phyloP scores from a whole-genome alignment of 2,329 filamentous ascomycete genomes.

The Phialophora macrospora region DNA sequence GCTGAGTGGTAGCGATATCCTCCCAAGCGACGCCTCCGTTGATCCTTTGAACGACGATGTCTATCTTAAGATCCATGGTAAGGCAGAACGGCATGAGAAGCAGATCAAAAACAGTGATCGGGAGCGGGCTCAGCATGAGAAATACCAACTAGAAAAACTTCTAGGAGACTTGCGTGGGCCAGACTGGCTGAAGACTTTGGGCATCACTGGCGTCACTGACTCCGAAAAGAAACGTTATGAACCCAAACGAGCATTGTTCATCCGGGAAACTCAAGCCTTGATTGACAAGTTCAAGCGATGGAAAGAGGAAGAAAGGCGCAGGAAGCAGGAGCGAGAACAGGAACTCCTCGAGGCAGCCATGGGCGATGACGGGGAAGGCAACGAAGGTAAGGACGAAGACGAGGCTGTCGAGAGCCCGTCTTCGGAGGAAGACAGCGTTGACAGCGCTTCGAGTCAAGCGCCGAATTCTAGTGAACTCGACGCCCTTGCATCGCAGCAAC shows the following conservation, averaged over 20 bases:
- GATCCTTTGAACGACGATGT: conserved; percentile 63
- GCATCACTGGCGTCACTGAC: conserved; percentile 82
- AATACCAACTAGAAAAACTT: conserved; percentile 67
- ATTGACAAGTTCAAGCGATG: conserved; percentile 86
- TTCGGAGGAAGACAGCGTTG: conserved; percentile 26
- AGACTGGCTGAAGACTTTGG: conserved; percentile 92
- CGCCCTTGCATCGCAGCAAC: conserved; percentile 72
- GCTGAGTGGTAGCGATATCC: conserved; percentile 39
- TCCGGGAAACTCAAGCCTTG: conserved; percentile 78
- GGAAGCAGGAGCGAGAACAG: conserved; percentile 76
- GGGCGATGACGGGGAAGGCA: conserved; percentile 35
- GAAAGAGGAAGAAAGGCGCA: conserved; percentile 86
- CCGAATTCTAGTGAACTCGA: conserved; percentile 73
- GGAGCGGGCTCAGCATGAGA: conserved; percentile 69
- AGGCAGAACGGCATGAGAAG: conserved; percentile 69
- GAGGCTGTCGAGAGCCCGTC: neutral
- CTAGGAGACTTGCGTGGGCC: conserved; percentile 85
- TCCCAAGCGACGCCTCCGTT: conserved; percentile 38
- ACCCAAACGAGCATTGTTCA: conserved; percentile 81
- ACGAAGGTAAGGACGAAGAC: conserved; percentile 34
- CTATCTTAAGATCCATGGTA: conserved; percentile 64
- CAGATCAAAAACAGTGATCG: conserved; percentile 71
- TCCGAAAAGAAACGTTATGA: conserved; percentile 85
- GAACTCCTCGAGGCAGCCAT: conserved; percentile 56
- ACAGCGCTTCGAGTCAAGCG: conserved; percentile 50